Percentiles rank a stretch among this genome's conserved stretches.
phyloP scores from a whole-genome alignment of 164 flowering plant species.

The Protea cynaroides region DNA sequence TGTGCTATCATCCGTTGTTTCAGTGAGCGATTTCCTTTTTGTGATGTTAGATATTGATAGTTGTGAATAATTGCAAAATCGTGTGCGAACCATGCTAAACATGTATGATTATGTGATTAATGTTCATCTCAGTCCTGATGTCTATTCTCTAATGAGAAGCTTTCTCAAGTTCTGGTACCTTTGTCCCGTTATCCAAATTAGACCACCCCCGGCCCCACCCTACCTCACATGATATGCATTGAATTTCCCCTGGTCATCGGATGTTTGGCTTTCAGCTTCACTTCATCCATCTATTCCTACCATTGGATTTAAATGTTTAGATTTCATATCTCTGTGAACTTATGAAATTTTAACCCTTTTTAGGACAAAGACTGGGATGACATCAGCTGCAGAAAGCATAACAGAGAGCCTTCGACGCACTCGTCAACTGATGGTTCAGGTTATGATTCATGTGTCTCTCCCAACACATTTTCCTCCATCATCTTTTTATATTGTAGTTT shows the following conservation, averaged over 20 bases:
- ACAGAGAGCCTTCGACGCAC: slow-evolving; percentile 91
- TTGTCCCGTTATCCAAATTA: neutral
- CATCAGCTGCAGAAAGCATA: slow-evolving; percentile 90
- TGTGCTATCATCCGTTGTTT: slow-evolving; percentile 19
- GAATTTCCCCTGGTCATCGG: neutral
- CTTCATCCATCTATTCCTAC: neutral
- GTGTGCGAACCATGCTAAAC: too few species aligned
- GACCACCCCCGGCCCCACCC: neutral
- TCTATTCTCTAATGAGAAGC: neutral
- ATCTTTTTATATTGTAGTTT: neutral
- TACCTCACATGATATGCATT: neutral
- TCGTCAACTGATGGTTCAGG: slow-evolving; percentile 94
- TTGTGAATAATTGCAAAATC: too few species aligned
- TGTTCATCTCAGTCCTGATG: too few species aligned
- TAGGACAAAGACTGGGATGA: slow-evolving; percentile 96
- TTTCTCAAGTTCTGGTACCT: neutral
- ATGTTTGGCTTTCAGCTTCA: neutral
- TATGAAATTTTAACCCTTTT: slow-evolving; percentile 9
- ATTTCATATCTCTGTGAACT: neutral
- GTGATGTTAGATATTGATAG: neutral
- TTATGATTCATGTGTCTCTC: slow-evolving; percentile 10
- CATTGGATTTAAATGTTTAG: neutral
- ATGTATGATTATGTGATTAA: too few species aligned
- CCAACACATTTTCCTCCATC: neutral
- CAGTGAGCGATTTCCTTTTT: neutral